Percentiles rank a stretch among this genome's conserved stretches.
Evolutionary conservation across 78 protist genomes (phyloP).

Genomic region (Emiliania huxleyi): DNA sequence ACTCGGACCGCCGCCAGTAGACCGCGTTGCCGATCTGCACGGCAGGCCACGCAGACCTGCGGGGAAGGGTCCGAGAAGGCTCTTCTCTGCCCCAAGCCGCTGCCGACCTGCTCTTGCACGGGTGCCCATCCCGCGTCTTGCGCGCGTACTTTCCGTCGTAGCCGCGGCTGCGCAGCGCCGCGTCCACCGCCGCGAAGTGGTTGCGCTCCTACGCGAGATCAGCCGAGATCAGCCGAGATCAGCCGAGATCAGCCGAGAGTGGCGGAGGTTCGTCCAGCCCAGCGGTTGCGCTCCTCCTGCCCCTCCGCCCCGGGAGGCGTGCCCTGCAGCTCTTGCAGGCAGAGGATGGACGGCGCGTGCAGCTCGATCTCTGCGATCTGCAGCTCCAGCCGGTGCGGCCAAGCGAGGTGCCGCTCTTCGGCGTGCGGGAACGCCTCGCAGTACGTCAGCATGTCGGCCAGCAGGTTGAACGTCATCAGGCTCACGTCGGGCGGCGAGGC

Average conservation of each 20-base stretch:
- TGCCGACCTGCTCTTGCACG: too few species aligned
- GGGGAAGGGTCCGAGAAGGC: too few species aligned
- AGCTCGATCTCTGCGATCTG: background rate
- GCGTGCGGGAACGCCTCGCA: background rate
- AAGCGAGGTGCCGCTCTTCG: background rate
- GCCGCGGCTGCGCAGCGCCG: background rate
- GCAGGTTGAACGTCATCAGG: background rate
- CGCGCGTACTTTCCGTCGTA: background rate
- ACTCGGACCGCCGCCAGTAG: background rate
- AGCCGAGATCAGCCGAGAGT: too few species aligned
- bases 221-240: too few species aligned
- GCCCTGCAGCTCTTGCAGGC: conserved; percentile 25
- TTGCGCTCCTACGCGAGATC: background rate
- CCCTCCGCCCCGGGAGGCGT: background rate
- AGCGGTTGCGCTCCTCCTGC: too few species aligned
- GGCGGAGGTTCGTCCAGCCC: too few species aligned
- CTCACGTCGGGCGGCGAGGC: background rate
- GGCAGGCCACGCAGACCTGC: background rate
- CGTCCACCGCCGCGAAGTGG: background rate
- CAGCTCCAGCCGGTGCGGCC: background rate
- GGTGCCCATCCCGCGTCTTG: background rate
- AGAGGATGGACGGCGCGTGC: background rate
- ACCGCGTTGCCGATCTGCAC: conserved; percentile 8
- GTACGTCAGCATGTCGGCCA: conserved; percentile 9
- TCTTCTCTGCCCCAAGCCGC: too few species aligned